Base-by-base conservation (phyloP, 257 asterid genomes). In the Plectranthus barbatus region DNA sequence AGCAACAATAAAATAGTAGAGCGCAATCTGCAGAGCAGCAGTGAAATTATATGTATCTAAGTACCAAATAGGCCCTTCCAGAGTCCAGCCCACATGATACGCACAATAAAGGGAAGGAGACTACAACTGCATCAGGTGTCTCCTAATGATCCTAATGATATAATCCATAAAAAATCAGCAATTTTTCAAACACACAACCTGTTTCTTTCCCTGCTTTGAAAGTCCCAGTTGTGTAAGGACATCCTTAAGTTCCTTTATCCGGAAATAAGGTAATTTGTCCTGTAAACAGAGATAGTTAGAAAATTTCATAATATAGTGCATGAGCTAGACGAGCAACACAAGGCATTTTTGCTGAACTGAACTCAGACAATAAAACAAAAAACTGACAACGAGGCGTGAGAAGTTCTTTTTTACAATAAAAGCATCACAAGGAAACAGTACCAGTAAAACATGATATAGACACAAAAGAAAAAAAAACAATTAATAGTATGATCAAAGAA, bases 141-240 rank as follows among this genome's bases (percentile, higher is more conserved):
- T 46, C 46, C 42, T 20, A 14, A n/a, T n/a, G n/a, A n/a, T n/a
- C n/a, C n/a, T n/a, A n/a, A n/a, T 20, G 34, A 44, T 34, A 48
- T 9, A 68, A 31, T 33, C 18, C 44, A 10, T 29, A 37, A 49
- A 45, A 56, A 41, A n/a, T 41, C 55, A 18, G 57, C 15, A 59
- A 21, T 15, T 60, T 34, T 44, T 41, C 66, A 54, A 12, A 41
- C 36, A 48, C 17, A 79, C 40, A 53, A 93, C 99, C 97, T 93
- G 99, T 76, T 93, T 93, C 81, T 87, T 93, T 77, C 99, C 99
- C 80, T 90, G 96, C 83, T 93, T 93, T 33, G 96, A 78, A 72
- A 81, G 85, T 49, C 90, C 86, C 12, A 93, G 88, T 57, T 90
- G 83, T 18, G 94, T 72, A 60, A 93, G 95, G 48, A 90, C 88